Conservation (phyloP, 345 rosid genomes). For the Sapria himalayana region DNA sequence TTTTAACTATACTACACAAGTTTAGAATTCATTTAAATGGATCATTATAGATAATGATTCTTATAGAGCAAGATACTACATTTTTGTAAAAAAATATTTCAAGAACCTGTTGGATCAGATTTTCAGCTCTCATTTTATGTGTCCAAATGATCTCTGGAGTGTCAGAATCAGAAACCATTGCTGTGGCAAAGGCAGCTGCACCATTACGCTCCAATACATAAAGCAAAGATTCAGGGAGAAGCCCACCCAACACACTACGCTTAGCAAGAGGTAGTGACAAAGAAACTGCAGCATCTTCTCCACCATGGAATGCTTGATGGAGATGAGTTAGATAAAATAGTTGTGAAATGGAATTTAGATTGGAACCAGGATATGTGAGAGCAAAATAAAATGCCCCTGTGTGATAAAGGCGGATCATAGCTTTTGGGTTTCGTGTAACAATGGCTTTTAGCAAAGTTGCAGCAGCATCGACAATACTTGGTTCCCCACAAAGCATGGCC, state of each 20-base stretch:
- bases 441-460: slow-evolving; percentile 84
- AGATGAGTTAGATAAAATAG: slow-evolving; percentile 83
- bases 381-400: slow-evolving; percentile 97
- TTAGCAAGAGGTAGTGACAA: slow-evolving; percentile 89
- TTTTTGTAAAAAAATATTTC: too few relatives aligned
- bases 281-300: slow-evolving; percentile 98
- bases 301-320: slow-evolving; percentile 99
- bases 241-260: slow-evolving; percentile 96
- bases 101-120: slow-evolving; percentile 80
- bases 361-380: slow-evolving; percentile 92
- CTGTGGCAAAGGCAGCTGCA: slow-evolving; percentile 90
- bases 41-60: too few relatives aligned
- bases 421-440: slow-evolving; percentile 95
- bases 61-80: too few relatives aligned
- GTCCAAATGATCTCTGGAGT: slow-evolving; percentile 99
- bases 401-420: slow-evolving; percentile 86
- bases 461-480: slow-evolving; percentile 85
- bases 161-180: slow-evolving; percentile 97
- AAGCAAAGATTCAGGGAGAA: slow-evolving; percentile 86
- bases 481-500: slow-evolving; percentile 96
- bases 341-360: slow-evolving; percentile 73
- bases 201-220: slow-evolving; percentile 98
- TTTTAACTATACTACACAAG: too few relatives aligned
- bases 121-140: slow-evolving; percentile 96
- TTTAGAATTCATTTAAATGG: too few relatives aligned